Conservation (phyloP, 148 eudicot genomes). For the Vaccinium corymbosum region DNA sequence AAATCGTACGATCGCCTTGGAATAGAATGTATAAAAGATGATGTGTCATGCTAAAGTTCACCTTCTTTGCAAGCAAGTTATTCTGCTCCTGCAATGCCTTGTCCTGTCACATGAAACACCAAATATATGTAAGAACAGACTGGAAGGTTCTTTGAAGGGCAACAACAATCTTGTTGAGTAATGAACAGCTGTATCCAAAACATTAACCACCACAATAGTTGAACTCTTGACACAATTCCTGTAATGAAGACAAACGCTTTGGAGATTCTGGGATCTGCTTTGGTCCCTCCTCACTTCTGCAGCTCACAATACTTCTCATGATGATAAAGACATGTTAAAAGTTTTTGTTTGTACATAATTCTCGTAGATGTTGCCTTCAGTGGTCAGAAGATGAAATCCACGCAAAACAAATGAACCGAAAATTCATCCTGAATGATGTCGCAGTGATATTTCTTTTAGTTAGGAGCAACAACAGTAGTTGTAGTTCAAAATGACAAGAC, state of each 20-base stretch:
- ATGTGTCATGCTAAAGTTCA: constrained; percentile 7
- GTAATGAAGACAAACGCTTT: background rate
- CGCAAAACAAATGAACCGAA: background rate
- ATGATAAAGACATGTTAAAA: background rate
- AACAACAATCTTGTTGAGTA: background rate
- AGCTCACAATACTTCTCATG: background rate
- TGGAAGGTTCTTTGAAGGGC: background rate
- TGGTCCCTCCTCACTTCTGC: background rate
- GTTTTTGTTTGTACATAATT: background rate
- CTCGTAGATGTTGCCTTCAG: background rate
- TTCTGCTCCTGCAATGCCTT: constrained; percentile 68
- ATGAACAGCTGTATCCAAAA: background rate
- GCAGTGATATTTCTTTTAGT: background rate
- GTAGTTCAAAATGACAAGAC: no score
- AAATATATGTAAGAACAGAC: background rate
- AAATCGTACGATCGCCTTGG: background rate
- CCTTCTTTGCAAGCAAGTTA: constrained; percentile 57
- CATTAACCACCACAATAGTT: background rate
- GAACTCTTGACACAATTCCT: background rate
- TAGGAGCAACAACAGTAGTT: no score
- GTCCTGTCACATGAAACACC: constrained; percentile 39
- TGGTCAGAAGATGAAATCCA: background rate
- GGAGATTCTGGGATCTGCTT: background rate
- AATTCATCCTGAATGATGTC: background rate
- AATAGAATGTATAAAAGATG: background rate